Base-by-base conservation (phyloP, 2,329 filamentous ascomycete species). In the Apiospora saccharicola region DNA sequence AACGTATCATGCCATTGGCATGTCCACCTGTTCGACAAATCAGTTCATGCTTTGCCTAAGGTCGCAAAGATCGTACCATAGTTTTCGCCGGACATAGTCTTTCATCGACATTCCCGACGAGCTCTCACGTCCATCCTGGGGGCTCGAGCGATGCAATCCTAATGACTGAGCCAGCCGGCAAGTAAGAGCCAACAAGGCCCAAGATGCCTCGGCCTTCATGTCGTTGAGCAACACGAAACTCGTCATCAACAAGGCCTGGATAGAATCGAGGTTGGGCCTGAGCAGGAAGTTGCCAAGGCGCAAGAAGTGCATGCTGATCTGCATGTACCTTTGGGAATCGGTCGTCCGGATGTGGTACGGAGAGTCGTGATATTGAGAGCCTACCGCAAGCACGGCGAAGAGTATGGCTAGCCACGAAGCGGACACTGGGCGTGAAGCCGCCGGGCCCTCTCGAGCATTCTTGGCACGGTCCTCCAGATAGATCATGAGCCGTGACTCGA, bases 151-250 rank as follows among this genome's bases (percentile, higher is more conserved):
- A 77, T 92, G 90, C 14, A 92, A 82, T 5, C 90, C 90, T 1
- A 92, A 82, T 0, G 90, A 91, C 77, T 92, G 90, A 0, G 90
- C 90, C n/a, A 92, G 84, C 37, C 90, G 86, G 73, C 90, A 91
- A 0, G 90, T 91, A 64, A 92, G 85, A 0, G 90, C 90, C 69
- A 91, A 86, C 70, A 92, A 79, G 0, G 90, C 90, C 90, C 90
- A 92, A 0, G 90, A 91, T 0, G 89, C 90, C 76, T 92, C 90
- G 1, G 90, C 90, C 77, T 92, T 92, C 90, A 92, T 92, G 73
- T 92, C 90, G 75, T 92, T 92, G 37, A 91, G 82, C 2, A 92
- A 82, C 2, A 91, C 90, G 74, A 92, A 91, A 43, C 89, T 87
- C 4, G 89, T 89, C 61, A 92, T 85, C 0, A 92, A 82, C 53